Evolutionary conservation across 768 basidiomycete species (phyloP), one percentile per base, ranked within the genome.

Genomic region (Punctularia strigosozonata): DNA sequence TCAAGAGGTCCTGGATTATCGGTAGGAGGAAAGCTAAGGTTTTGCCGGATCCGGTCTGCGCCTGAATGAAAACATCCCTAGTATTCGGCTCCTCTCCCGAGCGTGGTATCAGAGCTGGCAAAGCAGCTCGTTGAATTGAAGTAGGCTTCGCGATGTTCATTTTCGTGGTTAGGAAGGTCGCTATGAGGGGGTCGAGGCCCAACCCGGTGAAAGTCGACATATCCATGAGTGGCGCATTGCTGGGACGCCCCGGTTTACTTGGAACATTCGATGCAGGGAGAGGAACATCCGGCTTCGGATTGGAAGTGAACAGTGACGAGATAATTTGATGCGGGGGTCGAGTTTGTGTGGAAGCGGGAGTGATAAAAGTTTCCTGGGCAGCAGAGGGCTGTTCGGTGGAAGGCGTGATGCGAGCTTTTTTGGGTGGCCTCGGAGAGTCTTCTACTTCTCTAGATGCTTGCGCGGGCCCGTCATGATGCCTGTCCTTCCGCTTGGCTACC

Each of bases 11-110:
- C 45, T 97, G 88, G 31, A 98, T 73, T 57, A 98, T 89, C 20
- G 94, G 94, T 8, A 98, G 75, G 18, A 98, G 73, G 64, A 86
- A 98, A 3, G 91, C 75, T 18, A 97, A 63, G 0, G 92, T 97
- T 62, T 97, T 98, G 53, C 94, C 94, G 0, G 92, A 97, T 40
- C 94, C 94, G 6, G 94, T 97, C 56, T 97, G 91, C 10, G 90
- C 87, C 58, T 95, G 92, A 40, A 97, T 86, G 58, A 95, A 92
- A 12, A 85, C 74, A 58, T 94, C 90, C 43, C 83, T 10, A 41
- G 7, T 62, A 35, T 49, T 45, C 43, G 59, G 60, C 45, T 56
- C 62, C 20, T 59, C 47, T 0, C 66, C 56, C 6, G 53, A 43
- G 37, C 61, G 61, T 24, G 66, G 53, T 3, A 85, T 69, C 31